Conservation (phyloP, 257 asterid genomes). For the Solanum dulcamara region DNA sequence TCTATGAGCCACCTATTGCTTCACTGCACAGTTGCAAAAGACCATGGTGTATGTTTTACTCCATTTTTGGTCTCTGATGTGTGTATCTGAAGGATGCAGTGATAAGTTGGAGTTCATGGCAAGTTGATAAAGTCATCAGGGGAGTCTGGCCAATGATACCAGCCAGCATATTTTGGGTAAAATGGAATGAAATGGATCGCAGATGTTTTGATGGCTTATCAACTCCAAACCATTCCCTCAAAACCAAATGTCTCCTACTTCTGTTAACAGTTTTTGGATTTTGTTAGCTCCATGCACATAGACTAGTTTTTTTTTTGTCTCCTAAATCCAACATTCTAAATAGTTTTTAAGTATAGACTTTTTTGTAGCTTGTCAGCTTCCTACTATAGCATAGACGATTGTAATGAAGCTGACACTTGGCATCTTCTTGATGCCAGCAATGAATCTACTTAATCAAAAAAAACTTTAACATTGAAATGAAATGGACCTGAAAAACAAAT, state of each 20-base stretch:
- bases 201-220: background rate
- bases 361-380: background rate
- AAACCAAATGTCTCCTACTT: background rate
- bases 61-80: background rate
- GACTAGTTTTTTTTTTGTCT: background rate
- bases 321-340: background rate
- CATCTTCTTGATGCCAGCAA: background rate
- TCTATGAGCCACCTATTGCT: background rate
- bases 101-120: background rate
- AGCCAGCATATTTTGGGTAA: background rate
- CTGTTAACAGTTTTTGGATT: background rate
- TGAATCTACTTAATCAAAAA: background rate
- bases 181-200: background rate
- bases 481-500: background rate
- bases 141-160: background rate
- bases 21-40: background rate
- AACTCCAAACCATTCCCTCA: background rate
- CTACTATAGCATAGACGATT: background rate
- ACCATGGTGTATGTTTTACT: background rate
- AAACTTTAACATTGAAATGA: background rate
- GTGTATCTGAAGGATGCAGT: background rate
- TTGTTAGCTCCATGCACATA: background rate
- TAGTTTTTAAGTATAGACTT: background rate
- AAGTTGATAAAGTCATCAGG: background rate
- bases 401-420: background rate